phyloP scores from a whole-genome alignment of 176 grass and related monocot species.

The Themeda triandra region DNA sequence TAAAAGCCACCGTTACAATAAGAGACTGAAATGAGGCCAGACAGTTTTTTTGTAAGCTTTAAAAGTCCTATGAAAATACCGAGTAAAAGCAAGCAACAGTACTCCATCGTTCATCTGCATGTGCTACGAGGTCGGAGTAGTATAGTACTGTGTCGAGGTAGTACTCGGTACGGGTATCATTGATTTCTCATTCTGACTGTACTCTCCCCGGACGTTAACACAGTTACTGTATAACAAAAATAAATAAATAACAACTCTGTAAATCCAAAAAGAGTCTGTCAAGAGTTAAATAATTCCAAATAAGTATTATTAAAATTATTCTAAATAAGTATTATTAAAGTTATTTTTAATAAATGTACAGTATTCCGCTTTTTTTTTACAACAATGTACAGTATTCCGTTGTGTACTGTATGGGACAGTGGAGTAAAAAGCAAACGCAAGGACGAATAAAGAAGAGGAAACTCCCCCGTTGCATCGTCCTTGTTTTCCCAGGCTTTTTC shows the following conservation, averaged over 20 bases:
- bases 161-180: not conserved
- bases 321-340: too few species aligned
- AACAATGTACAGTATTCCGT: too few species aligned
- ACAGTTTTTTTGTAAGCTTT: too few species aligned
- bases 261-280: too few species aligned
- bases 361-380: too few species aligned
- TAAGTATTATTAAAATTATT: too few species aligned
- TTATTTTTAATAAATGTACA: too few species aligned
- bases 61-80: too few species aligned
- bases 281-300: too few species aligned
- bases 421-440: conserved; percentile 4
- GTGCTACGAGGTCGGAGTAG: not conserved
- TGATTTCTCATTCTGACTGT: not conserved
- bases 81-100: not conserved
- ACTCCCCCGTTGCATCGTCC: not conserved
- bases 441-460: conserved; percentile 9
- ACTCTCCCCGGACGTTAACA: not conserved
- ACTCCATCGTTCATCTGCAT: not conserved
- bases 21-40: not conserved
- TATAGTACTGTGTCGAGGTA: not conserved
- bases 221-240: too few species aligned
- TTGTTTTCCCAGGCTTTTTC: conserved; percentile 7
- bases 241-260: too few species aligned
- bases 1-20: not conserved
- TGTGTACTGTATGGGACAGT: too few species aligned